Evolutionary conservation across 176 grass and related monocot species (phyloP), one percentile per base, ranked within the genome.

Genomic region (Hyparrhenia diplandra): DNA sequence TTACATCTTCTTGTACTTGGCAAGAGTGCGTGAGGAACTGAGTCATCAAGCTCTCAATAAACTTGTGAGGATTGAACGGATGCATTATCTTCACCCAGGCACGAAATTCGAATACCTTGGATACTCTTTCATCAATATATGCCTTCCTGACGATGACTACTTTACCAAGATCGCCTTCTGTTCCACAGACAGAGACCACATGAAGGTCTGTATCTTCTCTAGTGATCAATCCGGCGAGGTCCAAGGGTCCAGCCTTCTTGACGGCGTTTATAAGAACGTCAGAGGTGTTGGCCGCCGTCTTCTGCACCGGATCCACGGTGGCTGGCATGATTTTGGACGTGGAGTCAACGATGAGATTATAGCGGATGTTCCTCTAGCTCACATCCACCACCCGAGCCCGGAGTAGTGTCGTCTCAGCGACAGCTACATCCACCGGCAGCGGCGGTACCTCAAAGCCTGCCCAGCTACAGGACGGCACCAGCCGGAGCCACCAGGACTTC

Each of bases 101-200:
- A 3, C n/a, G 54, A 4, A 2, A 58, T 1, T n/a, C n/a, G n/a
- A n/a, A 58, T 24, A 0, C 2, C 2, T 0, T 10, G 9, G 6
- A 24, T n/a, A n/a, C 11, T 11, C 2, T 12, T 25, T 8, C 0
- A 5, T 59, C 55, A 10, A 3, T 10, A 0, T 59, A 59, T 0
- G 13, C 1, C 21, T 25, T 25, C 10, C 3, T 25, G n/a, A 12
- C 1, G 8, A 25, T 59, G 2, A 9, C 8, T 25, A 5, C 23
- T 25, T 23, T 59, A 0, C 0, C 9, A 25, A 25, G 55, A 25
- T 59, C 55, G 13, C n/a, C 55, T 25, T 23, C 23, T 59, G 2
- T 59, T 4, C 55, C 55, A 2, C 55, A 59, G 0, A 59, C 1
- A 0, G 55, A 59, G 0, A 59, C 23, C 3, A 59, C 55, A 0